Base-by-base conservation (phyloP, 164 flowering plant genomes). In the Vitis rupestris region DNA sequence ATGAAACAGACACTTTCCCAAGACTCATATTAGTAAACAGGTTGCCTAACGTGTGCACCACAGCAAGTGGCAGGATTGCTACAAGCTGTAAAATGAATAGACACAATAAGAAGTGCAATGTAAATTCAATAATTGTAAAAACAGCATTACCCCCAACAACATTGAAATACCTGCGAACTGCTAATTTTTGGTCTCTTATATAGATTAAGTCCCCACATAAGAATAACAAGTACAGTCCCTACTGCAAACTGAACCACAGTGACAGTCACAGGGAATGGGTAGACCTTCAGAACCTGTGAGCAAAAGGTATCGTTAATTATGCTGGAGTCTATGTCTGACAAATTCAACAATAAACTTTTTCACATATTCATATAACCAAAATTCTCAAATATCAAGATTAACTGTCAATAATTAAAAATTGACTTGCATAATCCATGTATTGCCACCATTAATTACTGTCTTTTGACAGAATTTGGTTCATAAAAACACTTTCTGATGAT, bases 1-100 rank as follows among this genome's bases (percentile, higher is more conserved):
- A 95, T 30, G 99, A 95, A 66, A 95, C 98, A 49, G 99, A 87
- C 73, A 95, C 99, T 81, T 93, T 93, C n/a, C 98, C 99, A 59
- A 95, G 97, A 81, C 99, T 95, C 97, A 95, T 90, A 70, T 95
- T 95, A 47, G 97, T 93, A 80, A 95, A 95, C 56, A 93, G 94
- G 74, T 95, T 93, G 23, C 97, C 99, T 69, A 95, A 67, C 4
- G 89, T 81, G 80, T 95, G 99, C 67, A 90, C 97, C 59, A 82
- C n/a, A 5, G 99, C 99, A 78, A 93, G 76, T 30, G 99, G 99
- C 66, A 91, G 63, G 55, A 93, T 93, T 17, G 88, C 88, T 27
- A 75, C 73, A 73, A 95, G 91, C 99, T 95, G 84, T 64, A 50
- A 72, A 66, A 5, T 50, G 50, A 61, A 74, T 2, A 59, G 57